phyloP scores from a whole-genome alignment of 208 protist genomes.

The Chromosphaera perkinsii region DNA sequence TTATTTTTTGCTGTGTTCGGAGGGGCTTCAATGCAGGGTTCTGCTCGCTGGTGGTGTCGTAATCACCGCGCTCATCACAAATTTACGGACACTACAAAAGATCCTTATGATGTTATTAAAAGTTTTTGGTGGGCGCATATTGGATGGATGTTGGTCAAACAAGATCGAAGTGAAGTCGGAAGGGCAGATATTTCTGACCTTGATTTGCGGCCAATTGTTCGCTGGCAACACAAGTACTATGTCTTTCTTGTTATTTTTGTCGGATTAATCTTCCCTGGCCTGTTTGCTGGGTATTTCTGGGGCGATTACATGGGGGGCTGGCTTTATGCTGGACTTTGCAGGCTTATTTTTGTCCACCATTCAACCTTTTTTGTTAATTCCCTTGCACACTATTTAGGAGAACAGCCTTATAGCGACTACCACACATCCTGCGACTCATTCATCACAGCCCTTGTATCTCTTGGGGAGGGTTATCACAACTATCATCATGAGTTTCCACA shows the following conservation, averaged over 20 bases:
- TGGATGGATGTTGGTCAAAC: slow-evolving; percentile 55
- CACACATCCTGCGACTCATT: slow-evolving; percentile 27
- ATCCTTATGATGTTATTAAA: slow-evolving; percentile 31
- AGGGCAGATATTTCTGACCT: slow-evolving; percentile 53
- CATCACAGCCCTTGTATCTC: slow-evolving; percentile 60
- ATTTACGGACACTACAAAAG: slow-evolving; percentile 57
- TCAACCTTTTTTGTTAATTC: slow-evolving; percentile 69
- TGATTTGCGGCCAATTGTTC: slow-evolving; percentile 44
- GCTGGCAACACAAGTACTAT: slow-evolving; percentile 62
- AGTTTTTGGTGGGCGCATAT: slow-evolving; percentile 50
- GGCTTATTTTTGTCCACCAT: slow-evolving; percentile 57
- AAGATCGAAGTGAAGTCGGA: slow-evolving; percentile 29
- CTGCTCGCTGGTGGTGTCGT: slow-evolving; percentile 47
- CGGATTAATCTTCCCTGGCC: slow-evolving; percentile 50
- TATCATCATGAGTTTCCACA: slow-evolving; percentile 69
- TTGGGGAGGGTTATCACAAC: slow-evolving; percentile 74
- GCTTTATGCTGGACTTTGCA: slow-evolving; percentile 30
- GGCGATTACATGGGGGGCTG: slow-evolving; percentile 42
- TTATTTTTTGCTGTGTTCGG: slow-evolving; percentile 27
- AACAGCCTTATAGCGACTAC: slow-evolving; percentile 45
- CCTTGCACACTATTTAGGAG: slow-evolving; percentile 64
- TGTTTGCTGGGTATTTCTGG: slow-evolving; percentile 50
- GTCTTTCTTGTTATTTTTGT: slow-evolving; percentile 35
- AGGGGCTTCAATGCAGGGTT: slow-evolving; percentile 40
- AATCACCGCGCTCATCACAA: slow-evolving; percentile 58